These are phyloP conservation scores for Vigna unguiculata DNA, from an alignment of 306 rosid genomes.

Conservation along the genomic window DNA sequence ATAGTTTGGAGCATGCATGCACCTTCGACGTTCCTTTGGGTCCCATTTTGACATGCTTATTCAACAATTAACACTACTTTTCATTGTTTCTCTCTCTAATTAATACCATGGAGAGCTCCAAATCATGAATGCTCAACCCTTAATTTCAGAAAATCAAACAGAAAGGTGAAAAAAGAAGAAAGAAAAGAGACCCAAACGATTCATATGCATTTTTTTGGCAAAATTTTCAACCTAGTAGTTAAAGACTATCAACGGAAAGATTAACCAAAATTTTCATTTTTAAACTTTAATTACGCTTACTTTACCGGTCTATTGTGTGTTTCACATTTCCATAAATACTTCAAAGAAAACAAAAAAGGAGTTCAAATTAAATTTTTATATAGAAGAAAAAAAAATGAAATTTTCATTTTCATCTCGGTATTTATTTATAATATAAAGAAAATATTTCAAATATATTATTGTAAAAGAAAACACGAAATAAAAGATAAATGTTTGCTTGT, in stretches of 20 bases:
- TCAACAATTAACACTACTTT: not conserved
- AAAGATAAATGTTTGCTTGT: not conserved
- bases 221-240: not conserved
- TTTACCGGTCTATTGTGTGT: not conserved
- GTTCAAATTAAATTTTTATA: no score
- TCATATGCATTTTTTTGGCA: not conserved
- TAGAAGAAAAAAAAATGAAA: no score
- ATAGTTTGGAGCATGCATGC: not conserved
- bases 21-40: not conserved
- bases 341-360: no score
- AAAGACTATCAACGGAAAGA: not conserved
- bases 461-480: not conserved
- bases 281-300: not conserved
- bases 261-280: not conserved
- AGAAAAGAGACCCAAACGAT: not conserved
- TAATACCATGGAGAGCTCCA: not conserved
- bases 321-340: not conserved
- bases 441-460: no score
- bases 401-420: no score
- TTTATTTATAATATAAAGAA: no score
- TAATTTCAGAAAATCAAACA: not conserved
- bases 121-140: not conserved
- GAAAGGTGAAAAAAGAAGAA: not conserved
- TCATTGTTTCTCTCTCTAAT: not conserved
- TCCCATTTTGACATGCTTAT: not conserved